Percentiles rank a stretch among this genome's conserved stretches.
These are phyloP conservation scores for Mycosarcoma maydis DNA, from an alignment of 1,284 basidiomycete species.

Conservation along the genomic window DNA sequence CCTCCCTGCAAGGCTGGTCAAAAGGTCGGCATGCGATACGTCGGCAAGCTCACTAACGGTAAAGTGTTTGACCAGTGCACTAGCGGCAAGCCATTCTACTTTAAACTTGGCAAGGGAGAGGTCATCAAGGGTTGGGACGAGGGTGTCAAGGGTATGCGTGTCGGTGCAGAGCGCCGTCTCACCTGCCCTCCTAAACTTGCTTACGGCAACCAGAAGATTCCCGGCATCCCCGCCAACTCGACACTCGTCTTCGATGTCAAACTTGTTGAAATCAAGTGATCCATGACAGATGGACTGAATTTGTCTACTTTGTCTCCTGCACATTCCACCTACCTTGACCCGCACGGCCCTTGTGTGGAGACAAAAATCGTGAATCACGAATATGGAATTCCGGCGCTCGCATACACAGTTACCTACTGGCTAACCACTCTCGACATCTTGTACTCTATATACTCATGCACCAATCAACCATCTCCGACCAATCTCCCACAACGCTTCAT, in stretches of 20 bases:
- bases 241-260: constrained; percentile 72
- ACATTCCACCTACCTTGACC: too few species aligned
- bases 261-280: constrained; percentile 70
- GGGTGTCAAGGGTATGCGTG: constrained; percentile 89
- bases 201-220: constrained; percentile 70
- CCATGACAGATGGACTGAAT: too few species aligned
- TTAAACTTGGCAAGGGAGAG: constrained; percentile 85
- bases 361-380: too few species aligned
- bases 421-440: too few species aligned
- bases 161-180: constrained; percentile 86
- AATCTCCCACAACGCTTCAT: too few species aligned
- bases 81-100: constrained; percentile 86
- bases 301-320: too few species aligned
- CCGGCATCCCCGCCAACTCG: constrained; percentile 71
- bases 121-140: constrained; percentile 92
- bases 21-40: constrained; percentile 85
- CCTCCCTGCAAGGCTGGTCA: constrained; percentile 85
- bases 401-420: too few species aligned
- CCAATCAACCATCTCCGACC: too few species aligned
- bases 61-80: constrained; percentile 89
- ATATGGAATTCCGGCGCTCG: too few species aligned
- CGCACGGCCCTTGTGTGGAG: too few species aligned
- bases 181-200: constrained; percentile 75
- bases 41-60: constrained; percentile 86
- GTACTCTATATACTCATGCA: too few species aligned